These are phyloP conservation scores for Aspergillus tanneri DNA, from an alignment of 2,329 filamentous ascomycete species.

Conservation along the genomic window DNA sequence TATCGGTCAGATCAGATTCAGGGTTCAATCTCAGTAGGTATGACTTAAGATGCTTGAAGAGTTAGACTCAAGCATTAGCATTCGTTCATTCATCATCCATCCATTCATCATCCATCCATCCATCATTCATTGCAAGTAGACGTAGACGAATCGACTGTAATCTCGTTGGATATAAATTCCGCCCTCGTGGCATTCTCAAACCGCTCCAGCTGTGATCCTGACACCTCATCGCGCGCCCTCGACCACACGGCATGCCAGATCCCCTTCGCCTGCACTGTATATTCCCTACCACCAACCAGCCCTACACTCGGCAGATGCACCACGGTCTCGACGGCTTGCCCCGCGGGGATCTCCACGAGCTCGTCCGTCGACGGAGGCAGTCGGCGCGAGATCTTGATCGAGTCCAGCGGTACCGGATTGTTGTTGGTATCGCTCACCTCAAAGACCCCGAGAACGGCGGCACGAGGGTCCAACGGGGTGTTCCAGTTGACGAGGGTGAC, in stretches of 20 bases:
- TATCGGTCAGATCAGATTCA: too few species aligned
- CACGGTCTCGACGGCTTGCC: slow-evolving; percentile 20
- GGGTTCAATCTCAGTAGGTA: too few species aligned
- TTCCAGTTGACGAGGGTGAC: slow-evolving; percentile 41
- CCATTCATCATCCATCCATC: too few species aligned
- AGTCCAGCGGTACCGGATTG: slow-evolving; percentile 25
- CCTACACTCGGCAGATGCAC: slow-evolving; percentile 29
- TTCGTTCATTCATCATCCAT: too few species aligned
- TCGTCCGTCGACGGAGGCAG: slow-evolving; percentile 31
- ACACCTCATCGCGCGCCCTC: background rate
- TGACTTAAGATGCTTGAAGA: too few species aligned
- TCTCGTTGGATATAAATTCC: background rate
- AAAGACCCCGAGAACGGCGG: slow-evolving; percentile 33
- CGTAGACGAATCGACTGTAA: too few species aligned
- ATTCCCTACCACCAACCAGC: slow-evolving; percentile 32
- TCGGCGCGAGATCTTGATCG: slow-evolving; percentile 35
- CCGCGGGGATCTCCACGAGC: slow-evolving; percentile 32
- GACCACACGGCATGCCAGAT: slow-evolving; percentile 40
- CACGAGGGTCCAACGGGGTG: slow-evolving; percentile 36
- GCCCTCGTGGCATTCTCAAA: background rate
- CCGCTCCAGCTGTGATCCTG: background rate
- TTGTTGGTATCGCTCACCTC: slow-evolving; percentile 26
- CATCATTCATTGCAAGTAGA: too few species aligned
- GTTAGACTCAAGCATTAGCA: too few species aligned
- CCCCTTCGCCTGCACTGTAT: slow-evolving; percentile 34